phyloP scores from a whole-genome alignment of 2,329 filamentous ascomycete species.

The Verticillium klebahnii region DNA sequence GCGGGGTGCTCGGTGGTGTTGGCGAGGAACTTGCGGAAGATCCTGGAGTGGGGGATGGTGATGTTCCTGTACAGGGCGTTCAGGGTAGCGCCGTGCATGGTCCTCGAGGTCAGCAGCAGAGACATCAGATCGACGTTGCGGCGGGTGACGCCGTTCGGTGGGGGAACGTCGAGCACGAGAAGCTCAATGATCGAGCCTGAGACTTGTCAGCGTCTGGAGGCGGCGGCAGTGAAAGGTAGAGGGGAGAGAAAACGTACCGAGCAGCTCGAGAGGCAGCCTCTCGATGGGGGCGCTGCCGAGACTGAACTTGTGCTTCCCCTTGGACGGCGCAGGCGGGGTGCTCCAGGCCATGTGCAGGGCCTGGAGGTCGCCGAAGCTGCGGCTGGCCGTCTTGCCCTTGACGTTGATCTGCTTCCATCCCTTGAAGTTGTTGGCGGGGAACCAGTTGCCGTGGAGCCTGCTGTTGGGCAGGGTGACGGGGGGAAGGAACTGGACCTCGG shows the following conservation, averaged over 20 bases:
- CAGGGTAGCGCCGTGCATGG: conserved; percentile 67
- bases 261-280: conserved; percentile 63
- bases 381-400: conserved; percentile 54
- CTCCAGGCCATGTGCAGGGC: conserved; percentile 52
- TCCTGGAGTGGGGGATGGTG: conserved; percentile 76
- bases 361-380: conserved; percentile 57
- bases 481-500: conserved; percentile 42
- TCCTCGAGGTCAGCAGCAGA: conserved; percentile 70
- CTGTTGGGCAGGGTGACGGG: conserved; percentile 52
- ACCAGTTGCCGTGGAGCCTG: conserved; percentile 54
- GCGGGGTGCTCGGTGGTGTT: conserved; percentile 63
- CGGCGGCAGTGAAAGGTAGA: conserved; percentile 7
- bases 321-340: conserved; percentile 25
- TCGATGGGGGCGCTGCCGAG: conserved; percentile 58
- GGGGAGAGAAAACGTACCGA: conserved; percentile 48
- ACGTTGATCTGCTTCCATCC: conserved; percentile 61
- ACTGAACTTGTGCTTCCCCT: conserved; percentile 27
- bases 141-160: conserved; percentile 67
- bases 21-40: conserved; percentile 75
- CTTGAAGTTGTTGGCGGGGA: conserved; percentile 52
- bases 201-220: conserved; percentile 7
- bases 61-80: conserved; percentile 74
- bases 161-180: conserved; percentile 67
- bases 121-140: conserved; percentile 77
- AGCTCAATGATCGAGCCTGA: conserved; percentile 70